Percentiles rank a stretch among this genome's conserved stretches.
Evolutionary conservation across 345 rosid species (phyloP).

Genomic region (Dipteronia sinensis): DNA sequence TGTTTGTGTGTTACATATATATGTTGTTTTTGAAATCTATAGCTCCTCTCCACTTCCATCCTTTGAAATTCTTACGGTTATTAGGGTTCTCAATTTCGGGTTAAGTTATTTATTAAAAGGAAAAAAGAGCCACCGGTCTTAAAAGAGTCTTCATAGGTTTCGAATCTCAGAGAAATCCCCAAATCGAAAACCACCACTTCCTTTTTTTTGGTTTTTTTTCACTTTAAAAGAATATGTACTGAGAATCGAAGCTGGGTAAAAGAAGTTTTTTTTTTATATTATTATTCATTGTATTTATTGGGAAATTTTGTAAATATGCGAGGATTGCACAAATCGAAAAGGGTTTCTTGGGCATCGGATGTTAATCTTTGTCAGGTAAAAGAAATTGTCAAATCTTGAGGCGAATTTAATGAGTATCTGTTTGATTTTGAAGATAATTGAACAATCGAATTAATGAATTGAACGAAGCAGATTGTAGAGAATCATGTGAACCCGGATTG

Average conservation of each 20-base stretch:
- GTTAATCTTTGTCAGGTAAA: constrained; percentile 98
- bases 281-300: neutral
- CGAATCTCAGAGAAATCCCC: constrained; percentile 6
- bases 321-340: constrained; percentile 78
- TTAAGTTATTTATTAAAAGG: neutral
- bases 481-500: neutral
- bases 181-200: constrained; percentile 16
- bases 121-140: neutral
- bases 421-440: constrained; percentile 1
- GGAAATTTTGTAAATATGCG: constrained; percentile 62
- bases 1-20: constrained; percentile 4
- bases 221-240: constrained; percentile 8
- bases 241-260: constrained; percentile 36
- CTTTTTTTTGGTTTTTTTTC: neutral
- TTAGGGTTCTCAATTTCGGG: constrained; percentile 34
- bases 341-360: constrained; percentile 92
- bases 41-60: constrained; percentile 7
- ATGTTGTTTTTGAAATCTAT: constrained; percentile 3
- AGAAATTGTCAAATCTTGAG: neutral
- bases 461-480: neutral
- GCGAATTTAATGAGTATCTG: constrained; percentile 11
- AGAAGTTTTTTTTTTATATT: constrained; percentile 7
- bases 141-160: constrained; percentile 27
- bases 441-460: neutral
- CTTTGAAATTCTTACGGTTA: neutral